phyloP scores from a whole-genome alignment of 441 rosid species.

The Populus tomentosa region DNA sequence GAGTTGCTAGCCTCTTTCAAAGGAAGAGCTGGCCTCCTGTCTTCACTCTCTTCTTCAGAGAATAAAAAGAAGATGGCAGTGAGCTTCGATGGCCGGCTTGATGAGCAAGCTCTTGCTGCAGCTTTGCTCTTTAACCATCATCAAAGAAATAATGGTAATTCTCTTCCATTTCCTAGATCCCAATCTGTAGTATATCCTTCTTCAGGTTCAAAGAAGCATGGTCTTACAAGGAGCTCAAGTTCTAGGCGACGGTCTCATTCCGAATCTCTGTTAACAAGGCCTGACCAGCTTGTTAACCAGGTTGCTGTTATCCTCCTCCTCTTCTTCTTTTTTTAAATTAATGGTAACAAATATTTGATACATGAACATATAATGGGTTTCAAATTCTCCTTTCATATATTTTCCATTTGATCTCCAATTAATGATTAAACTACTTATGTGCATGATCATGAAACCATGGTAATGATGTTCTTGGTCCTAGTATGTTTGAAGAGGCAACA shows the following conservation, averaged over 20 bases:
- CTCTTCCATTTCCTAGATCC: slow-evolving; percentile 24
- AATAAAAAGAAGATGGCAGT: neutral
- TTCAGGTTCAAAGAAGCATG: slow-evolving; percentile 17
- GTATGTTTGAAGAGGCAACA: neutral
- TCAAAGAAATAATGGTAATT: slow-evolving; percentile 10
- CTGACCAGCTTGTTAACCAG: slow-evolving; percentile 25
- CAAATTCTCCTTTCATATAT: neutral
- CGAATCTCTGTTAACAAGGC: slow-evolving; percentile 12
- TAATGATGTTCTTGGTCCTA: neutral
- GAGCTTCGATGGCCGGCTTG: slow-evolving; percentile 11
- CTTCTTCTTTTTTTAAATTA: no score
- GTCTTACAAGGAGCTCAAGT: slow-evolving; percentile 28
- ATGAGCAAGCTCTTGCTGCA: slow-evolving; percentile 35
- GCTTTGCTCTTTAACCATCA: slow-evolving; percentile 27
- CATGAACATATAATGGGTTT: neutral
- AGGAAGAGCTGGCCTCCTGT: neutral
- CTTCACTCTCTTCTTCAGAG: slow-evolving; percentile 14
- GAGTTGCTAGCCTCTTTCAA: neutral
- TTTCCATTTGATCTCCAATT: neutral
- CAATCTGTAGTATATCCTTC: slow-evolving; percentile 18
- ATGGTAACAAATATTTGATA: neutral
- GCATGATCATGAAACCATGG: neutral
- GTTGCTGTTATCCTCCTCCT: slow-evolving; percentile 1
- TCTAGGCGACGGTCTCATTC: slow-evolving; percentile 22
- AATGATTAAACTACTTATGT: neutral